Conservation (phyloP, 148 eudicot genomes). For the Cornus suecica region DNA sequence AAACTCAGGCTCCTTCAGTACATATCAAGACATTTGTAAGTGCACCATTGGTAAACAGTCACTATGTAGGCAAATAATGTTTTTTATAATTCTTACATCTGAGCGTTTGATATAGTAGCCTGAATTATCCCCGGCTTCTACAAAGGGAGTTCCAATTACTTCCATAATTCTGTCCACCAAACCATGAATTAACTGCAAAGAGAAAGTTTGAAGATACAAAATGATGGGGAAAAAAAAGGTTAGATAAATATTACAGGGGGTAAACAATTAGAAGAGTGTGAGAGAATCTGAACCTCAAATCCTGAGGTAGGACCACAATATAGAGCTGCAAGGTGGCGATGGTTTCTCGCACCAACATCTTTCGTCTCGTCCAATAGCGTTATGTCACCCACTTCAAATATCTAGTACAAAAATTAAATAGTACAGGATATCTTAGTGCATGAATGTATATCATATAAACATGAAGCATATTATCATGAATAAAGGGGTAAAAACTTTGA, state of each 20-base stretch:
- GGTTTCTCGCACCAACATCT: slow-evolving; percentile 89
- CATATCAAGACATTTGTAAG: slow-evolving; percentile 4
- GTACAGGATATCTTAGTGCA: slow-evolving; percentile 1
- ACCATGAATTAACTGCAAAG: slow-evolving; percentile 79
- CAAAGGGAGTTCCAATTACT: slow-evolving; percentile 67
- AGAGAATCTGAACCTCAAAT: slow-evolving; percentile 65
- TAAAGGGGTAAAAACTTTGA: background rate
- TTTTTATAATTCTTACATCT: slow-evolving; percentile 42
- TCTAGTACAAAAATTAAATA: slow-evolving; percentile 27
- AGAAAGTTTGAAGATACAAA: background rate
- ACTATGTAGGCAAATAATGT: background rate
- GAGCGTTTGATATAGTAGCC: slow-evolving; percentile 81
- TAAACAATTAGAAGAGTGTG: background rate
- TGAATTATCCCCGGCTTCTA: slow-evolving; percentile 53
- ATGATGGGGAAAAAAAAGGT: background rate
- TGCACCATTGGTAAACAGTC: background rate
- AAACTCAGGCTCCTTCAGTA: slow-evolving; percentile 71
- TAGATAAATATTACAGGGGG: background rate
- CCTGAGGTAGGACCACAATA: slow-evolving; percentile 94
- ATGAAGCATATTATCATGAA: background rate
- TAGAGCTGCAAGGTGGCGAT: slow-evolving; percentile 79
- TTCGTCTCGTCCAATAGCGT: slow-evolving; percentile 54
- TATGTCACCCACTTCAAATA: slow-evolving; percentile 92
- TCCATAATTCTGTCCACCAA: slow-evolving; percentile 91
- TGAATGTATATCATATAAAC: background rate